Evolutionary conservation across 2,329 filamentous ascomycete genomes (phyloP), one percentile per base, ranked within the genome.

Genomic region (Nannizziopsis barbatae): DNA sequence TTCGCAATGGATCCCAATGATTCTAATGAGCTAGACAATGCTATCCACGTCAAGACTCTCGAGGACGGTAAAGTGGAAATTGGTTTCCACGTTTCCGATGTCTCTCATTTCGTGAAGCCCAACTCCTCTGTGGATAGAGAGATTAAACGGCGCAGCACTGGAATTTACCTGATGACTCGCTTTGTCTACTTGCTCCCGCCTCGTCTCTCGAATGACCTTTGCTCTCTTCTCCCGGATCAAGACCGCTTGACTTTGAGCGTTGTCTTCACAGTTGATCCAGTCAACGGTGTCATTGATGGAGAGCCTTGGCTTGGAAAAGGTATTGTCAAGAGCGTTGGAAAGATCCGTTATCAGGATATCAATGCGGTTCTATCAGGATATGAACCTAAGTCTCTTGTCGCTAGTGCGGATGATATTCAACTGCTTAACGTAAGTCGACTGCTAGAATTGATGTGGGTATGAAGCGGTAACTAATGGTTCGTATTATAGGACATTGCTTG

Each of bases 81-180:
- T 57, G 92, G 89, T 70, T 80, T 96, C 50, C 92, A 98, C 68
- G 86, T 98, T 62, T 81, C 90, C 30, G 92, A 98, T 66, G 83
- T 96, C 57, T 83, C 92, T 52, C 87, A 98, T 70, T 98, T 98
- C 63, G 86, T 98, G 65, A 96, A 96, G 75, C 76, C 83, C 42
- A 94, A 93, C 72, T 95, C 89, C 12, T 78, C 96, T 40, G 89
- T 96, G 44, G 92, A 98, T 61, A 84, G 92, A 41, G 92, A 98
- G 69, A 92, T 92, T 9, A 95, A 92, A 78, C 98, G 96, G 76
- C 86, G 92, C 56, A 90, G 90, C 52, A 96, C 89, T 50, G 89
- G 88, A 32, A 92, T 98, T 18, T 93, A 96, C 62, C 75, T 98
- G 54, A 84, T 95, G 71, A 92, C 95, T 71, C 82, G 88, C 71